A percentile compares a stretch with the other conserved stretches of the same genome.
Evolutionary conservation across 2,329 filamentous ascomycete species (phyloP).

Genomic region (Ascochyta pisi): DNA sequence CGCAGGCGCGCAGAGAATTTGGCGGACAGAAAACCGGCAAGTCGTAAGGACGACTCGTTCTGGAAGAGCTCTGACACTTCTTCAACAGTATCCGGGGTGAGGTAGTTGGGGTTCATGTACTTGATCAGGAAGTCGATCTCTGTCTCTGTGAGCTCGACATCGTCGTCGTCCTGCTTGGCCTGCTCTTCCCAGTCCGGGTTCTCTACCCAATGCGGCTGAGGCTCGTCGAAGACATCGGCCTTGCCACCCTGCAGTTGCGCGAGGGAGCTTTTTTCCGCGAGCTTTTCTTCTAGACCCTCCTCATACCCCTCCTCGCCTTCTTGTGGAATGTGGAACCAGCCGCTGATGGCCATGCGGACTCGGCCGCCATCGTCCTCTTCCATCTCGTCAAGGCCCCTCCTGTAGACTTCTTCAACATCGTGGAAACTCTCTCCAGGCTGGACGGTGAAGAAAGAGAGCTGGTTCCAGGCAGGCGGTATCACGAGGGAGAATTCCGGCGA

Average conservation of each 20-base stretch:
- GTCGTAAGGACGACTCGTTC: constrained; percentile 81
- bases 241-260: constrained; percentile 87
- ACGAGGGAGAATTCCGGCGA: constrained; percentile 77
- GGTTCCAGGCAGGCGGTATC: constrained; percentile 96
- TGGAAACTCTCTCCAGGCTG: constrained; percentile 99
- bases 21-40: constrained; percentile 78
- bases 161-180: constrained; percentile 55
- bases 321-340: constrained; percentile 99
- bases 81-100: constrained; percentile 89
- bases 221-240: constrained; percentile 86
- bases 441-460: constrained; percentile 97
- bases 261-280: constrained; percentile 87
- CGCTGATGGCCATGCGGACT: constrained; percentile 96
- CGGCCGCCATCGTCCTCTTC: constrained; percentile 72
- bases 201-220: constrained; percentile 66
- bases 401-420: constrained; percentile 97
- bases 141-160: constrained; percentile 68
- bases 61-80: constrained; percentile 80
- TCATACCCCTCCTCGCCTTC: constrained; percentile 91
- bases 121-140: constrained; percentile 90
- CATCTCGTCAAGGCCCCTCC: constrained; percentile 65
- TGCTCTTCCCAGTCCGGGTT: constrained; percentile 44
- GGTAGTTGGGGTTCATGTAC: constrained; percentile 87
- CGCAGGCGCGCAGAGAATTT: constrained; percentile 78
- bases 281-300: constrained; percentile 83